Conservation (phyloP, 2,329 filamentous ascomycete genomes). For the Aspergillus oerlinghausenensis region DNA sequence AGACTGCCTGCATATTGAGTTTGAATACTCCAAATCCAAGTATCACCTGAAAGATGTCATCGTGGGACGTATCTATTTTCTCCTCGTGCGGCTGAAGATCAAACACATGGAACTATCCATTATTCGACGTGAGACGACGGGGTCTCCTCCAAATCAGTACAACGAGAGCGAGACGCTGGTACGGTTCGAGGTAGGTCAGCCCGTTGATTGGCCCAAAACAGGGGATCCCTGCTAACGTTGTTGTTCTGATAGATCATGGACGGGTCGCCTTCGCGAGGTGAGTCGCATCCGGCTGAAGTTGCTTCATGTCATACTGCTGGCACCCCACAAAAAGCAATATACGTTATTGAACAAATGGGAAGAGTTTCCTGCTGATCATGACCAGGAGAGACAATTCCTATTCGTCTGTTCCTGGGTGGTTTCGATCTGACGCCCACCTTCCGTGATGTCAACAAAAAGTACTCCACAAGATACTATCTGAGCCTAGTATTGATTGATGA, state of each 20-base stretch:
- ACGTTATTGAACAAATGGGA: neutral
- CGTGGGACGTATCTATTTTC: conserved; percentile 95
- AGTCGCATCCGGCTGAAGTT: conserved; percentile 25
- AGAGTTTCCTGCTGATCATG: conserved; percentile 16
- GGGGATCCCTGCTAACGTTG: conserved; percentile 6
- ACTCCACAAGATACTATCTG: conserved; percentile 95
- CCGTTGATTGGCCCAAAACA: conserved; percentile 6
- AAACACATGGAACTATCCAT: conserved; percentile 99
- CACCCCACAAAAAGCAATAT: neutral
- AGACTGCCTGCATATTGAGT: conserved; percentile 98
- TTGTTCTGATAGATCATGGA: conserved; percentile 76
- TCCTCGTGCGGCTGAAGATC: conserved; percentile 95
- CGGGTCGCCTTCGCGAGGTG: conserved; percentile 91
- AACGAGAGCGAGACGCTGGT: conserved; percentile 99
- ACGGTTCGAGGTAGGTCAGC: conserved; percentile 71
- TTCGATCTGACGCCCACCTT: conserved; percentile 98
- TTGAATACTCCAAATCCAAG: conserved; percentile 98
- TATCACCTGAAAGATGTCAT: conserved; percentile 99
- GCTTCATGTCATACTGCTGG: neutral
- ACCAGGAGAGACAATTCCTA: conserved; percentile 82
- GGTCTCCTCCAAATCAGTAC: conserved; percentile 95
- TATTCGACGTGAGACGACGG: conserved; percentile 93
- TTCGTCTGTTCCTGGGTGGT: conserved; percentile 91
- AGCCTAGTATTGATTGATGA: conserved; percentile 94
- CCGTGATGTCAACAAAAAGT: conserved; percentile 99